Conservation (phyloP, 345 rosid species). For the Bruguiera gymnorhiza region DNA sequence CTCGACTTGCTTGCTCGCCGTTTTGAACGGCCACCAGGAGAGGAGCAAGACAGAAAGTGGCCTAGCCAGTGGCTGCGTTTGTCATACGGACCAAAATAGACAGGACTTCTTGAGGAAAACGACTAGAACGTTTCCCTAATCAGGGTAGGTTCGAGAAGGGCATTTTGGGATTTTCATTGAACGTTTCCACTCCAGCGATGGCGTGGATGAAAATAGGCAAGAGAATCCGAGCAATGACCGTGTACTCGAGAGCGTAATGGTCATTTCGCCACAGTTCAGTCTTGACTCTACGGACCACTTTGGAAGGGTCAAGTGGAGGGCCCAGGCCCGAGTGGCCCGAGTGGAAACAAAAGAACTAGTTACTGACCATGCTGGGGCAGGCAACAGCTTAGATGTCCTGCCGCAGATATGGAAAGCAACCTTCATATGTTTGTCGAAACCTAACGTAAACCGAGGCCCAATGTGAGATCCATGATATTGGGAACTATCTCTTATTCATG, state of each 20-base stretch:
- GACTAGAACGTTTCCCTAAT: not conserved
- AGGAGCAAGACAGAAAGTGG: not conserved
- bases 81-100: slow-evolving; percentile 7
- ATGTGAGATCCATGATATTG: no score
- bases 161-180: not conserved
- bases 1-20: not conserved
- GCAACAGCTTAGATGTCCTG: no score
- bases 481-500: no score
- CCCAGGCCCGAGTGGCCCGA: no score
- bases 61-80: not conserved
- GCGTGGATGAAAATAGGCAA: not conserved
- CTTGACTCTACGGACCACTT: no score
- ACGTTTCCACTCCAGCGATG: no score
- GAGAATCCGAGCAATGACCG: not conserved
- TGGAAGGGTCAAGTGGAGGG: no score
- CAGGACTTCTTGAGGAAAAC: not conserved
- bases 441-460: no score
- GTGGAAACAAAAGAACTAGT: no score
- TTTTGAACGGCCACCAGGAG: not conserved
- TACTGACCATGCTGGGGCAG: no score
- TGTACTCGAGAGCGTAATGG: slow-evolving; percentile 1
- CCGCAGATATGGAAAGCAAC: not conserved
- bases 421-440: no score
- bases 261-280: not conserved
- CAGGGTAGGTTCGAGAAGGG: not conserved